These are phyloP conservation scores for Arthromyces matolae DNA, from an alignment of 768 basidiomycete species.

Conservation along the genomic window DNA sequence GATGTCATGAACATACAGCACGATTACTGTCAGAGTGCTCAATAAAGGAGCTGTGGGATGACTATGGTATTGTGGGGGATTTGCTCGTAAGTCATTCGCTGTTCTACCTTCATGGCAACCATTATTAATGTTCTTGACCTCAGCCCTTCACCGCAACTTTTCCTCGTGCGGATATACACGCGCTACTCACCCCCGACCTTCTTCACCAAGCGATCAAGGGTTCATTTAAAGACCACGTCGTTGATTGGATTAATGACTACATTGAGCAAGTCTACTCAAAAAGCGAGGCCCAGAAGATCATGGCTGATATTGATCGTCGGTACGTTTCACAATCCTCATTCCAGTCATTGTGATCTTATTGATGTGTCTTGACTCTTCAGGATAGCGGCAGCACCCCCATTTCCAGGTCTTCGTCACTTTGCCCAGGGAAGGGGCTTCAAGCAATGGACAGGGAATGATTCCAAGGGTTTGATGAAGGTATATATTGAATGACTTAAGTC, in stretches of 20 bases:
- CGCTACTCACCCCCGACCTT: too few relatives aligned
- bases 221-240: constrained; percentile 38
- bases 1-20: constrained; percentile 15
- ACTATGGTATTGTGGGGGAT: constrained; percentile 22
- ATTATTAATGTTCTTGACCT: not conserved
- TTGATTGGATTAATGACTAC: constrained; percentile 28
- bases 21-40: constrained; percentile 13
- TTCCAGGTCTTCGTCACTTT: constrained; percentile 15
- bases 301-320: constrained; percentile 33
- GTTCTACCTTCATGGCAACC: constrained; percentile 11
- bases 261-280: constrained; percentile 12
- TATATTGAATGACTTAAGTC: not conserved
- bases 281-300: constrained; percentile 19
- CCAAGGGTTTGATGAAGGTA: constrained; percentile 30
- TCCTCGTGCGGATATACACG: constrained; percentile 23
- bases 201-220: too few relatives aligned
- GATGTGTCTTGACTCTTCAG: constrained; percentile 14
- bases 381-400: constrained; percentile 19
- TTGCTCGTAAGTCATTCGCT: constrained; percentile 11
- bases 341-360: not conserved
- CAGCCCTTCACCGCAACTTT: constrained; percentile 14
- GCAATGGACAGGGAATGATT: constrained; percentile 32
- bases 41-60: constrained; percentile 20
- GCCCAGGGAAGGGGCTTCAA: constrained; percentile 24
- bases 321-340: constrained; percentile 9